Conservation (phyloP, 2,329 filamentous ascomycete genomes). For the Neopestalotiopsis rosae region DNA sequence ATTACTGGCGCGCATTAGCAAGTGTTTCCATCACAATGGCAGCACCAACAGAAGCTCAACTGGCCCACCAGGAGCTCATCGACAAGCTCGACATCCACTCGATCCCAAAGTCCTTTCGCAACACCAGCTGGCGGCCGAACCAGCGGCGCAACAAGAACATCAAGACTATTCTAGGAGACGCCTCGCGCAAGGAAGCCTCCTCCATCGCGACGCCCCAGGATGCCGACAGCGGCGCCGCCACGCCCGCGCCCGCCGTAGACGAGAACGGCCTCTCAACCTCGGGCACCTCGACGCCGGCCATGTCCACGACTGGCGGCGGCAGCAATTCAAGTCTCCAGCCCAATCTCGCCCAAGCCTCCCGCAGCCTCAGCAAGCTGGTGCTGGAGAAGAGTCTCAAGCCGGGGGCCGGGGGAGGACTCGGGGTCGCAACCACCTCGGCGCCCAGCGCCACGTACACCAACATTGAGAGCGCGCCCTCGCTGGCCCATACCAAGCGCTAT, state of each 20-base stretch:
- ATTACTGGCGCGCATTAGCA: not conserved
- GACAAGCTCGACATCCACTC: conserved; percentile 91
- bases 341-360: conserved; percentile 88
- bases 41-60: conserved; percentile 72
- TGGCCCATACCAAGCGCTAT: conserved; percentile 85
- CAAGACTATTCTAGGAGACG: conserved; percentile 93
- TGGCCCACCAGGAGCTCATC: conserved; percentile 84
- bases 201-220: conserved; percentile 79
- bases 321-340: conserved; percentile 45
- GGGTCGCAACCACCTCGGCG: conserved; percentile 51
- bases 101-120: conserved; percentile 88
- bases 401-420: conserved; percentile 29
- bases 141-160: conserved; percentile 98
- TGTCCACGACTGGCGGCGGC: conserved; percentile 21
- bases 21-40: conserved; percentile 46
- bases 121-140: conserved; percentile 86
- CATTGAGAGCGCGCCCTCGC: conserved; percentile 90
- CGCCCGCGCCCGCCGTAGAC: conserved; percentile 50
- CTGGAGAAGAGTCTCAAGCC: conserved; percentile 77
- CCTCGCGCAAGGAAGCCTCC: conserved; percentile 87
- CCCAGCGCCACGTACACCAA: conserved; percentile 91
- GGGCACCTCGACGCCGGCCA: conserved; percentile 21
- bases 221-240: conserved; percentile 62
- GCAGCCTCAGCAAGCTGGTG: conserved; percentile 85
- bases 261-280: conserved; percentile 31